Conservation (phyloP, 2,329 filamentous ascomycete genomes). For the Colletotrichum sp. region DNA sequence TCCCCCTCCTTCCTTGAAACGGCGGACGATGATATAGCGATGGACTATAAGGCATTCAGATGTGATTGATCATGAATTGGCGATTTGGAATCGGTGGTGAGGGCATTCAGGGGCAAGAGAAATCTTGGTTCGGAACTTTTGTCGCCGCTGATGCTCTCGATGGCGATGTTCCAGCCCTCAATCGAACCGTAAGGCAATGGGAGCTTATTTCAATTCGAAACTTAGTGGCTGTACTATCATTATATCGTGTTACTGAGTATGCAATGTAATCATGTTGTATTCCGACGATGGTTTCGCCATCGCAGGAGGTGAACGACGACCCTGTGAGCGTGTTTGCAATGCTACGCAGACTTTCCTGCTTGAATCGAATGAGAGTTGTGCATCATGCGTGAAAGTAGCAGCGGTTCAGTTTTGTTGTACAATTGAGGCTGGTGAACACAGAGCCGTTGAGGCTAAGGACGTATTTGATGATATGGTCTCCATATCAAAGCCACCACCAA, state of each 20-base stretch:
- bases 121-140: not conserved
- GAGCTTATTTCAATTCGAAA: not conserved
- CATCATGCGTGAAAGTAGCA: not conserved
- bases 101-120: not conserved
- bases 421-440: not conserved
- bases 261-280: not conserved
- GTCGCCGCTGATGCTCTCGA: not conserved
- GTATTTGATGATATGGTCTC: not conserved
- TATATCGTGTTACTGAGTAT: not conserved
- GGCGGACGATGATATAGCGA: not conserved
- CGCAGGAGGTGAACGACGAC: not conserved
- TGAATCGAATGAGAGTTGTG: not conserved
- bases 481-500: not conserved
- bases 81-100: not conserved
- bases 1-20: not conserved
- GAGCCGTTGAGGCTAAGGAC: not conserved
- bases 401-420: not conserved
- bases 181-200: not conserved
- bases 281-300: not conserved
- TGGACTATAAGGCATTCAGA: not conserved
- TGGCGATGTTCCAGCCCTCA: not conserved
- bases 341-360: not conserved
- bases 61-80: not conserved
- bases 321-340: not conserved
- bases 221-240: not conserved